Evolutionary conservation across 1,284 basidiomycete species (phyloP), one percentile per base, ranked within the genome.

Genomic region (Pseudozyma sp.): DNA sequence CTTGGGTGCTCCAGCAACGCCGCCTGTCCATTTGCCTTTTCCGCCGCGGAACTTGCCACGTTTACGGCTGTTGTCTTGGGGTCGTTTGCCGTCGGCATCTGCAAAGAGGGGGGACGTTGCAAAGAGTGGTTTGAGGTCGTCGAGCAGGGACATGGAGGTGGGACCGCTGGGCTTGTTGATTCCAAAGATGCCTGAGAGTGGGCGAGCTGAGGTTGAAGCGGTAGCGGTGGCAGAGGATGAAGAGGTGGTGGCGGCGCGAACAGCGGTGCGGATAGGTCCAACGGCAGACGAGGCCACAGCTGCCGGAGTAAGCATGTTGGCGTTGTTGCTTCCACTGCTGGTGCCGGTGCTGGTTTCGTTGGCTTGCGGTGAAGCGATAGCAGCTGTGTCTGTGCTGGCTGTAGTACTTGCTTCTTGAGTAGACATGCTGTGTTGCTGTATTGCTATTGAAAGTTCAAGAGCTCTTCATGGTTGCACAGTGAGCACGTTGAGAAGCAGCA

Each of bases 91-190:
- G 51, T 79, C 64, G 2, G 76, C 48, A 25, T 78, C 69, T 31
- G 76, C 70, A 82, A 99, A 98, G 8, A 99, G 87, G 18, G 89
- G 88, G 1, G 95, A 98, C 51, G 89, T 89, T 45, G 89, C 87
- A 40, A 97, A 86, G 9, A 99, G 88, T 34, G 89, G 89, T 81
- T 97, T 96, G 67, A 99, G 87, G 65, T 91, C 88, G 83, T 97
- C 93, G 57, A 99, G 89, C 42, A 97, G 86, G 39, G 91, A 88
- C 96, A 99, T 99, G 39, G 94, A 95, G 1, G 92, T 91, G 31
- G 91, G 91, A 1, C 94, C 94, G 5, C 93, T 92, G 3, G 94
- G 94, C 85, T 97, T 97, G 59, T 88, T 87, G 52, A 97, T 86
- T 5, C 90, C 94, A 85, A 97, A 94, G 14, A 96, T 87, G 18